Evolutionary conservation across 257 asterid species (phyloP), one percentile per base, ranked within the genome.

Genomic region (Henckelia pumila): DNA sequence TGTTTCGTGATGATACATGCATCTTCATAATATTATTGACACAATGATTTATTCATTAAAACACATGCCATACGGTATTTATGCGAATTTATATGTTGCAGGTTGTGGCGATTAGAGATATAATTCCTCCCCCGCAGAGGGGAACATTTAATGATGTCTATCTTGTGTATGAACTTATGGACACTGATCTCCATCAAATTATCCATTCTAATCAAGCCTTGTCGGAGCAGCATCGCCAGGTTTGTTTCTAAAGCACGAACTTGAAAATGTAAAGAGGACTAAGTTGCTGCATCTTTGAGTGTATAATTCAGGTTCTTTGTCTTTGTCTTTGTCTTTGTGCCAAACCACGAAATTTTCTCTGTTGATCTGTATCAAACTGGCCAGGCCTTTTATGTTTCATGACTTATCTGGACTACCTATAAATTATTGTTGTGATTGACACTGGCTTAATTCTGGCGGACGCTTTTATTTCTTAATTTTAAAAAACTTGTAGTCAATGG

Each of bases 181-280:
- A 73, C 61, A 73, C 73, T 53, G 77, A 75, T 75, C 79, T 75
- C 59, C 75, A 64, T 59, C 75, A 75, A 69, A 60, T 75, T 61
- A 64, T 75, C 40, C 77, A 72, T 60, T 67, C 77, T 33, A 67
- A 61, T 59, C 77, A 66, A 56, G 68, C 16, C 49, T 73, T 73
- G 63, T 73, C 73, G 23, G 77, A 73, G 61, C 69, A 73, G 67
- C 79, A 75, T 44, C 58, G 71, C 50, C 79, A 75, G 79, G 79
- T 75, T 73, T 26, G 28, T 49, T 55, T 26, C 62, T 16, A 6
- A 52, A 59, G 16, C 56, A 33, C 26, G 1, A 14, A 20, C 14
- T 28, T 60, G 23, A 29, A 16, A 25, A 59, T 13, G 16, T 57
- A 8, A 6, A 16, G 8, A 26, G n/a, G 32, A 17, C 2, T 60